phyloP scores from a whole-genome alignment of 192 early-diverging fungal genomes.

The Dispira simplex region DNA sequence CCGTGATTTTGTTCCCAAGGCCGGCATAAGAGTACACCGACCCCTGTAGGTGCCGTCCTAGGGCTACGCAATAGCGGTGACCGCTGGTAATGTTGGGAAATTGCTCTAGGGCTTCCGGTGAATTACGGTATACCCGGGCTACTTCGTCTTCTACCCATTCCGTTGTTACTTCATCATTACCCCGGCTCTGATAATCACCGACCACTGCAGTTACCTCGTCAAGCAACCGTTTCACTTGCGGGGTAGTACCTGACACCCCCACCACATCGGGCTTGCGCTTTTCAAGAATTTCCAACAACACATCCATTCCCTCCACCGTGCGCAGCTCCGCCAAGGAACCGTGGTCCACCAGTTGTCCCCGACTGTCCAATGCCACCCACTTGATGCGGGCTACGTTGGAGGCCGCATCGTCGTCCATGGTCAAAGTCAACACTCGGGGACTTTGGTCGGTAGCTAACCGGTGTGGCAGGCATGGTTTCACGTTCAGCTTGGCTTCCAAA shows the following conservation, averaged over 20 bases:
- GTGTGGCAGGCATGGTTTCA: constrained; percentile 15
- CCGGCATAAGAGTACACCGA: constrained; percentile 66
- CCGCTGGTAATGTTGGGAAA: constrained; percentile 48
- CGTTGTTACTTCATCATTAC: constrained; percentile 35
- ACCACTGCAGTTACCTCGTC: constrained; percentile 43
- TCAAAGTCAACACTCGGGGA: constrained; percentile 24
- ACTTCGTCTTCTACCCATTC: constrained; percentile 77
- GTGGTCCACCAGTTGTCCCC: constrained; percentile 50
- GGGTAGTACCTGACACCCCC: constrained; percentile 63
- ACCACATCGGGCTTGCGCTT: constrained; percentile 56
- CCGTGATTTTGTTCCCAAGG: constrained; percentile 39
- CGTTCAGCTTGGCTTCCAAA: constrained; percentile 38
- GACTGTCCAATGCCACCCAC: constrained; percentile 60
- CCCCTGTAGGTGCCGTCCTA: constrained; percentile 75
- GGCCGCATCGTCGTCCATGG: constrained; percentile 23
- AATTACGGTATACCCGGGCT: constrained; percentile 73
- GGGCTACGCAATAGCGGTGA: constrained; percentile 74
- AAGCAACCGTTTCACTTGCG: constrained; percentile 57
- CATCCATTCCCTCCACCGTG: constrained; percentile 21
- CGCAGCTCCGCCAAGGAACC: constrained; percentile 42
- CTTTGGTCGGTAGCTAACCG: constrained; percentile 4
- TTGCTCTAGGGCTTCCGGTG: constrained; percentile 47
- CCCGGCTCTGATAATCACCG: constrained; percentile 27
- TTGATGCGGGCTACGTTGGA: constrained; percentile 30
- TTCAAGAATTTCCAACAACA: constrained; percentile 39